Evolutionary conservation across 2,329 filamentous ascomycete species (phyloP).

Genomic region (Escovopsis sp.): DNA sequence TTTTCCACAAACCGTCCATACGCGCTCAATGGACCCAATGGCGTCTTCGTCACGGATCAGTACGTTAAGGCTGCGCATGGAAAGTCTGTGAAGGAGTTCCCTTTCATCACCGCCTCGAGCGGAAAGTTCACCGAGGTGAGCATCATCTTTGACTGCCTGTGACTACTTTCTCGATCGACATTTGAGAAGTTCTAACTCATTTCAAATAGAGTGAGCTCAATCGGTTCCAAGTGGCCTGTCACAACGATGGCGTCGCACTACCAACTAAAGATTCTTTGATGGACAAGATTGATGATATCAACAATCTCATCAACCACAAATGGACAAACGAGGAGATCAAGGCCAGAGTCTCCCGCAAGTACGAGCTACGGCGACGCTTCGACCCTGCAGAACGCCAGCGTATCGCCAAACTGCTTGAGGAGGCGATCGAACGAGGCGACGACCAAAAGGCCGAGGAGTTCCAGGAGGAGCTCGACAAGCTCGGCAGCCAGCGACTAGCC

Average conservation of each 20-base stretch:
- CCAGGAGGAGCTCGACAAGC: conserved; percentile 45
- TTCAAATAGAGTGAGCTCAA: conserved; percentile 54
- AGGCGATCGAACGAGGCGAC: conserved; percentile 51
- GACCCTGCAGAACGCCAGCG: conserved; percentile 53
- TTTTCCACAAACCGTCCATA: conserved; percentile 73
- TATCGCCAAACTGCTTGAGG: conserved; percentile 48
- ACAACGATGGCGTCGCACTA: conserved; percentile 54
- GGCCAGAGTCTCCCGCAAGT: conserved; percentile 59
- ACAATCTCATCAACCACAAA: conserved; percentile 58
- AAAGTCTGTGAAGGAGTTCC: conserved; percentile 69
- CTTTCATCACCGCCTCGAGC: conserved; percentile 84
- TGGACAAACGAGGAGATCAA: conserved; percentile 78
- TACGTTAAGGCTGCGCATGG: conserved; percentile 74
- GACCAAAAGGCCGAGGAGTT: conserved; percentile 38
- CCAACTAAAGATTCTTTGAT: conserved; percentile 58
- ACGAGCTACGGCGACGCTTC: conserved; percentile 50
- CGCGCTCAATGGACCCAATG: conserved; percentile 63
- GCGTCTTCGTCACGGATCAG: conserved; percentile 68
- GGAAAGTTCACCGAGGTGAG: conserved; percentile 66
- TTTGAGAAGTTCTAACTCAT: no score
- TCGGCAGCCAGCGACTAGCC: conserved; percentile 57
- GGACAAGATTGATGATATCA: conserved; percentile 68
- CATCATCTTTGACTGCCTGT: not conserved
- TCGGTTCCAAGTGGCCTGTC: conserved; percentile 62
- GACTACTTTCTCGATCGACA: not conserved